Evolutionary conservation across 805 yeast species (phyloP).

Genomic region (Kodamaea leandrae): DNA sequence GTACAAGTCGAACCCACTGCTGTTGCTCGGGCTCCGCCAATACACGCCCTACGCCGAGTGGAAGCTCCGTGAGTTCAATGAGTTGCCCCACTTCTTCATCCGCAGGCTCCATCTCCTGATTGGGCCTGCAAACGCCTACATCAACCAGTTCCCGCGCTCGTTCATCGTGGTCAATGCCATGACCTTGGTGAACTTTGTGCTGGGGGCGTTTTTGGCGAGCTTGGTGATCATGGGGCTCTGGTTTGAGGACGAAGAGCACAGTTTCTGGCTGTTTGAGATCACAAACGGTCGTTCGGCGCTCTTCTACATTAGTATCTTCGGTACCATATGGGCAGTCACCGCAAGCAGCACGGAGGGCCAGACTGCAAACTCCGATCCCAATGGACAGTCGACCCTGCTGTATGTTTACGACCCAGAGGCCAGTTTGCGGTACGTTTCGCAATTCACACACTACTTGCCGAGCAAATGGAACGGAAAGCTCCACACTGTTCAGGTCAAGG

Average conservation of each 20-base stretch:
- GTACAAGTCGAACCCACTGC: slow-evolving; percentile 81
- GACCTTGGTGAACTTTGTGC: slow-evolving; percentile 53
- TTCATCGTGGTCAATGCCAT: slow-evolving; percentile 35
- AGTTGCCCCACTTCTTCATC: slow-evolving; percentile 82
- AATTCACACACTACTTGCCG: slow-evolving; percentile 89
- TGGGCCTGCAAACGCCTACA: slow-evolving; percentile 76
- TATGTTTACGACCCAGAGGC: slow-evolving; percentile 91
- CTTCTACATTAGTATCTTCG: slow-evolving; percentile 85
- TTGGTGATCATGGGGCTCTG: slow-evolving; percentile 61
- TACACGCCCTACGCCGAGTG: slow-evolving; percentile 94
- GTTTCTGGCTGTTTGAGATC: slow-evolving; percentile 84
- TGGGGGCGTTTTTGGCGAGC: slow-evolving; percentile 89
- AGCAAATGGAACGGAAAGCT: slow-evolving; percentile 79
- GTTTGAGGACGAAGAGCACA: slow-evolving; percentile 76
- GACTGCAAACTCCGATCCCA: slow-evolving; percentile 20
- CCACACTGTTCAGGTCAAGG: slow-evolving; percentile 81
- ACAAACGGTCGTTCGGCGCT: slow-evolving; percentile 76
- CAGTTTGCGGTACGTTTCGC: slow-evolving; percentile 73
- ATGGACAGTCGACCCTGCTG: slow-evolving; percentile 23
- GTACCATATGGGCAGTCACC: slow-evolving; percentile 83
- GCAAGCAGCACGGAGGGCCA: slow-evolving; percentile 53
- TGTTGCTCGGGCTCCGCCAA: slow-evolving; percentile 67
- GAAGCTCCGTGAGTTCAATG: slow-evolving; percentile 93
- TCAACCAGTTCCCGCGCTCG: slow-evolving; percentile 90
- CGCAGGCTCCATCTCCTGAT: slow-evolving; percentile 74